A percentile compares a stretch with the other conserved stretches of the same genome.
Evolutionary conservation across 805 yeast species (phyloP).

Genomic region (Monosporozyma unispora): DNA sequence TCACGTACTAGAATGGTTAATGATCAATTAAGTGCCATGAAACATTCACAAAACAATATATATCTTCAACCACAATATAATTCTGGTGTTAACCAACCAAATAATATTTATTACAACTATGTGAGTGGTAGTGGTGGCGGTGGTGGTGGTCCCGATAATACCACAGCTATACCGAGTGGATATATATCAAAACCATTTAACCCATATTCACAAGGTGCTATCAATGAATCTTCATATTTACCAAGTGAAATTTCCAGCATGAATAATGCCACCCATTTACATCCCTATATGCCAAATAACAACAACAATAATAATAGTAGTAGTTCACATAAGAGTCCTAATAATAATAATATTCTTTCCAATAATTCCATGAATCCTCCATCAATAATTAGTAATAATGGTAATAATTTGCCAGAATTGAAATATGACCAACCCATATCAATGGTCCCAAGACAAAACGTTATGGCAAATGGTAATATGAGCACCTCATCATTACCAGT

Average conservation of each 20-base stretch:
- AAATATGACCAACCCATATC: not conserved
- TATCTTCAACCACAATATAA: not conserved
- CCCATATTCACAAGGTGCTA: not conserved
- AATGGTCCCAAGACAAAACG: not conserved
- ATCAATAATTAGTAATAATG: not conserved
- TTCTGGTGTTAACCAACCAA: not conserved
- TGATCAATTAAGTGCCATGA: not conserved
- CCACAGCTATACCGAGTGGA: not conserved
- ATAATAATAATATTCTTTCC: not conserved
- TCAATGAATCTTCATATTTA: not conserved
- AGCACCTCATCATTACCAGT: too few species aligned
- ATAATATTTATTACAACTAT: not conserved
- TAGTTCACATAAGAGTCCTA: not conserved
- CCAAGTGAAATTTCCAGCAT: not conserved
- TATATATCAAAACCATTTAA: not conserved
- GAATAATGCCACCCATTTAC: not conserved
- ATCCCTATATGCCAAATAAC: not conserved
- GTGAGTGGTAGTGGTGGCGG: too few species aligned
- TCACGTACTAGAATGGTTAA: not conserved
- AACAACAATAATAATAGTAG: not conserved
- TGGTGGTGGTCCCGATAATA: not conserved
- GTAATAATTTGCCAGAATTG: not conserved
- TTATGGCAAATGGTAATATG: not conserved
- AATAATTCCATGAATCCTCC: not conserved
- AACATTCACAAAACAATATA: not conserved